phyloP scores from a whole-genome alignment of 1,284 basidiomycete species.

The Leccinum ponderosum region DNA sequence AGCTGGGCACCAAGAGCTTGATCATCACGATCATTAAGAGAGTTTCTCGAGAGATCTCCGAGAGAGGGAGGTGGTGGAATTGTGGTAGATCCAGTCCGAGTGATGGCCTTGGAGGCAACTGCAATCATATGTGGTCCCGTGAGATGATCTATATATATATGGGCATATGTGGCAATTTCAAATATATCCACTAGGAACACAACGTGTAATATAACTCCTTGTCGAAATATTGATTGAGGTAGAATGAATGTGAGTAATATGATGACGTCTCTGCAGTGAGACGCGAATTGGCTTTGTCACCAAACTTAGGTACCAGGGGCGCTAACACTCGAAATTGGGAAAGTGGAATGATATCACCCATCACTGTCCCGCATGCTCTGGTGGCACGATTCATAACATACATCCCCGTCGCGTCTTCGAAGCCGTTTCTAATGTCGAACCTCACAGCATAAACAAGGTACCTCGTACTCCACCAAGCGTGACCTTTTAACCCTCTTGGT shows the following conservation, averaged over 20 bases:
- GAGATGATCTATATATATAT: background rate
- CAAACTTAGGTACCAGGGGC: slow-evolving; percentile 26
- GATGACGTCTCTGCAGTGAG: slow-evolving; percentile 24
- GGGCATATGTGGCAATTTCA: background rate
- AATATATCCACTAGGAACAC: background rate
- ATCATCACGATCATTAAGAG: background rate
- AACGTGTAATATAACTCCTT: slow-evolving; percentile 27
- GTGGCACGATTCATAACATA: slow-evolving; percentile 22
- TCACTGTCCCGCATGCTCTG: slow-evolving; percentile 11
- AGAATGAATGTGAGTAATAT: slow-evolving; percentile 24
- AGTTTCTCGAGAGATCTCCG: background rate
- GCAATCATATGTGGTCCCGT: background rate
- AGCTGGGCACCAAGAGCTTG: background rate
- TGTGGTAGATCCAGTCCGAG: too few species aligned
- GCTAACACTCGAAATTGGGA: slow-evolving; percentile 22
- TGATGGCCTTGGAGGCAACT: too few species aligned
- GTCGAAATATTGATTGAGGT: slow-evolving; percentile 33
- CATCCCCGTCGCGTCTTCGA: slow-evolving; percentile 14
- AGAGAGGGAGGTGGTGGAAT: background rate
- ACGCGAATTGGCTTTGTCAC: slow-evolving; percentile 23
- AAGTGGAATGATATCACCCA: slow-evolving; percentile 30
- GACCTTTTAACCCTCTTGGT: too few species aligned
- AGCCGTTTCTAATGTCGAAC: too few species aligned
- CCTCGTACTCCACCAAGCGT: too few species aligned
- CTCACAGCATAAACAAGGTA: too few species aligned